Evolutionary conservation across 2,329 filamentous ascomycete species (phyloP), one percentile per base, ranked within the genome.

Genomic region (Truncatella angustata): DNA sequence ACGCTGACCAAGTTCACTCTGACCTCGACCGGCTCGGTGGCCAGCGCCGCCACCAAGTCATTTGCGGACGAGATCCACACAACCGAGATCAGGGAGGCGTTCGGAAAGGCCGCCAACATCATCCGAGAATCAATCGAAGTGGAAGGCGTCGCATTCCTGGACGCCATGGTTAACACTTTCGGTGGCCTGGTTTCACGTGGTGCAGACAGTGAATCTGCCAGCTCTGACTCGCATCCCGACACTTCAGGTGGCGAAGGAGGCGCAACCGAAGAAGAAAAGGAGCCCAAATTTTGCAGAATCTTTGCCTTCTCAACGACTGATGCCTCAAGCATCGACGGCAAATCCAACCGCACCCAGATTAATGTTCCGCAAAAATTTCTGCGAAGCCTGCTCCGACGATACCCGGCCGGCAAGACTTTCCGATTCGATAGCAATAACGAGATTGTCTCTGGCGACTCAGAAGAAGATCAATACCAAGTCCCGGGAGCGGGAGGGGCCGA

Each of bases 321-420:
- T 1, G 32, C 52, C 1, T 69, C 71, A 1, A 71, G 66, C 35
- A 63, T 71, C 35, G 58, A 73, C 20, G 67, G 57, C 23, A 47
- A 35, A 21, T 24, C 12, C 42, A 30, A 16, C 5, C 6, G 24
- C n/a, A 51, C 59, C 9, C 51, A 59, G 4, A 53, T 60, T 9
- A 57, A 58, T 2, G 52, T 78, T 1, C 66, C 72, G 0, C 71
- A 76, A 46, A 63, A 56, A 4, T 68, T 76, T 12, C 61, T 80
- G 2, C 60, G 66, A 1, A 64, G 63, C 2, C 66, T 80, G 5
- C 59, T 79, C 1, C 68, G 68, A 11, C 65, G 71, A 1, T 74
- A 80, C 51, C 76, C 76, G 0, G 61, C 66, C 7, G 78, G 78
- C 0, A 71, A 71, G 45, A 67, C 78, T 1, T 79, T 77, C 54